Evolutionary conservation across 768 basidiomycete genomes (phyloP), one percentile per base, ranked within the genome.

Genomic region (Suillus placidus): DNA sequence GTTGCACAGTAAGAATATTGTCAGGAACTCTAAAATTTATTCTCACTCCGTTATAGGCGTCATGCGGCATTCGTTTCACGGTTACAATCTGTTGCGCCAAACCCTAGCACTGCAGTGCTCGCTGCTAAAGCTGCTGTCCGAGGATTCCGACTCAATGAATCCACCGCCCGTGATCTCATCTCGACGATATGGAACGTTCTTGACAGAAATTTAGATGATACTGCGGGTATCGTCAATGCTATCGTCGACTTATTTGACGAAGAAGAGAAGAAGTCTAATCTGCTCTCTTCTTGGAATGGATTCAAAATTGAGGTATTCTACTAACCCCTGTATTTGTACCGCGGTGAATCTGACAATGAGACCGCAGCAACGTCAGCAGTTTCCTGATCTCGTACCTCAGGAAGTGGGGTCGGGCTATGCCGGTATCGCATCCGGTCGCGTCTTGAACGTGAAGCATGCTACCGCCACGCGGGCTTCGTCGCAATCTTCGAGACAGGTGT

Each of bases 161-260:
- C 88, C 10, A 87, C 85, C 47, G 92, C 95, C 3, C 83, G 88
- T 4, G 97, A 97, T 76, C 82, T 98, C 67, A 89, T 98, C 60
- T 89, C 89, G 47, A 96, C 93, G 0, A 81, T 96, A n/a, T 97
- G 89, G 89, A 92, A 89, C 72, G 83, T 91, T 42, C 78, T 92
- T 13, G 88, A 90, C 63, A 76, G 82, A 18, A 80, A 88, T 67
- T 74, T 91, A 26, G 94, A 97, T 61, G 83, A 87, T 37, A 92
- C 93, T 0, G 89, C 88, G 0, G 87, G 90, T 67, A 84, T 93
- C 40, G 81, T 94, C 52, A 91, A 89, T 66, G 80, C 85, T 2
- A 81, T 93, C 40, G 87, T 95, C 6, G 94, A 94, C 68, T 77
- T 94, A 6, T 73, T 97, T 9, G 92, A 93, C 3, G 93, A 93